These are phyloP conservation scores for Hypomontagnella submonticulosa DNA, from an alignment of 495 filamentous ascomycete genomes.

Conservation along the genomic window DNA sequence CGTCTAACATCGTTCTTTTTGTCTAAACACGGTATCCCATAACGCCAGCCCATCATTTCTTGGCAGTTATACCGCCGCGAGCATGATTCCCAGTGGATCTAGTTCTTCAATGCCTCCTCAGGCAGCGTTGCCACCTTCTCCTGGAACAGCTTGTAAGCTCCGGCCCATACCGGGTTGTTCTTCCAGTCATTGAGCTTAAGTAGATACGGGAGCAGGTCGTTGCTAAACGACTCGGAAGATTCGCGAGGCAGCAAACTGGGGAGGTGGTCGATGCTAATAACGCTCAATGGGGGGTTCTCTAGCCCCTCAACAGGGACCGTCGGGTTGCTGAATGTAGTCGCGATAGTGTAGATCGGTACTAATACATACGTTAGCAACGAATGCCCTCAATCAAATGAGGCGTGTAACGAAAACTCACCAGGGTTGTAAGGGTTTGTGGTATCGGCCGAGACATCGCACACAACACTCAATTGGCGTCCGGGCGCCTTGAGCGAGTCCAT, in stretches of 20 bases:
- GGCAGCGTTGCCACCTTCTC: conserved; percentile 85
- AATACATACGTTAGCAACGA: conserved; percentile 47
- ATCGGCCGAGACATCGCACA: conserved; percentile 88
- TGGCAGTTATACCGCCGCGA: not conserved
- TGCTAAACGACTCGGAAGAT: conserved; percentile 86
- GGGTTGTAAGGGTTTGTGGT: conserved; percentile 75
- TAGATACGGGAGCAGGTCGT: conserved; percentile 80
- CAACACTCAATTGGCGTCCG: conserved; percentile 79
- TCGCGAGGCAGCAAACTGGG: conserved; percentile 88
- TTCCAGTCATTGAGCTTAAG: conserved; percentile 79
- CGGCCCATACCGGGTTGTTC: conserved; percentile 79
- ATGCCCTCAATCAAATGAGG: not conserved
- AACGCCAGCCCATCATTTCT: conserved; percentile 25
- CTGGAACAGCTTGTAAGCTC: conserved; percentile 84
- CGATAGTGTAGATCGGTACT: conserved; percentile 85
- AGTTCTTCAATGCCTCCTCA: conserved; percentile 53
- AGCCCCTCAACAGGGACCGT: conserved; percentile 76
- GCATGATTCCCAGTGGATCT: conserved; percentile 4
- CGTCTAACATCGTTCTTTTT: conserved; percentile 23
- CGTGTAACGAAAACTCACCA: conserved; percentile 46
- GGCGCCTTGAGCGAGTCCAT: conserved; percentile 72
- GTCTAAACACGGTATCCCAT: conserved; percentile 31
- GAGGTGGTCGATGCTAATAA: conserved; percentile 92
- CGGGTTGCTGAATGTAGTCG: conserved; percentile 85
- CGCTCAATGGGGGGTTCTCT: conserved; percentile 69